These are phyloP conservation scores for Tolypocladium sp. DNA, from an alignment of 2,329 filamentous ascomycete species.

Conservation along the genomic window DNA sequence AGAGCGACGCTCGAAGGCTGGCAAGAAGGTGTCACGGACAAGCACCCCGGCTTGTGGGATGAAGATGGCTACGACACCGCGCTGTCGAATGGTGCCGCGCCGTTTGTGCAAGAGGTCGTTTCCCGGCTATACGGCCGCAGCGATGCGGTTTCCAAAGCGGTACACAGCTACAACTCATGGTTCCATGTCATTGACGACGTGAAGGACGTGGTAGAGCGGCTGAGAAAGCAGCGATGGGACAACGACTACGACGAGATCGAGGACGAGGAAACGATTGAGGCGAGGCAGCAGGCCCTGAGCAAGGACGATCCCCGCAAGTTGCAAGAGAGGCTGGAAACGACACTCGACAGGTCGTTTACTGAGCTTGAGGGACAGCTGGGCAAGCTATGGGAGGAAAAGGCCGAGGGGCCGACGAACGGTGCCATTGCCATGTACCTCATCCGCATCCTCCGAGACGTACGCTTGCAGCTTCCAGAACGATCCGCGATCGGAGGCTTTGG, in stretches of 20 bases:
- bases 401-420: conserved; percentile 37
- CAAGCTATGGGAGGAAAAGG: conserved; percentile 37
- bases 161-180: conserved; percentile 64
- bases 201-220: conserved; percentile 50
- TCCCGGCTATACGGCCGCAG: conserved; percentile 65
- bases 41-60: conserved; percentile 57
- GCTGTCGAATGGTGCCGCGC: conserved; percentile 52
- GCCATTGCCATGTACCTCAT: conserved; percentile 57
- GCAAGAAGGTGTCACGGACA: conserved; percentile 42
- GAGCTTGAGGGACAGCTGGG: conserved; percentile 48
- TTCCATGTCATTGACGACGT: conserved; percentile 61
- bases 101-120: conserved; percentile 61
- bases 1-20: conserved; percentile 52
- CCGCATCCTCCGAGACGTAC: conserved; percentile 65
- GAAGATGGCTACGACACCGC: conserved; percentile 53
- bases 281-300: conserved; percentile 57
- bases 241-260: conserved; percentile 66
- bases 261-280: conserved; percentile 61
- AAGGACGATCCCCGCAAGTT: conserved; percentile 61
- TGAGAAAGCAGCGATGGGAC: conserved; percentile 65
- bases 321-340: conserved; percentile 46
- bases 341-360: conserved; percentile 47
- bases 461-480: conserved; percentile 51
- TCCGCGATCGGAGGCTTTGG: conserved; percentile 46
- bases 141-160: conserved; percentile 51